Base-by-base conservation (phyloP, 139 green algal genomes). In the Volvox reticuliferus region DNA sequence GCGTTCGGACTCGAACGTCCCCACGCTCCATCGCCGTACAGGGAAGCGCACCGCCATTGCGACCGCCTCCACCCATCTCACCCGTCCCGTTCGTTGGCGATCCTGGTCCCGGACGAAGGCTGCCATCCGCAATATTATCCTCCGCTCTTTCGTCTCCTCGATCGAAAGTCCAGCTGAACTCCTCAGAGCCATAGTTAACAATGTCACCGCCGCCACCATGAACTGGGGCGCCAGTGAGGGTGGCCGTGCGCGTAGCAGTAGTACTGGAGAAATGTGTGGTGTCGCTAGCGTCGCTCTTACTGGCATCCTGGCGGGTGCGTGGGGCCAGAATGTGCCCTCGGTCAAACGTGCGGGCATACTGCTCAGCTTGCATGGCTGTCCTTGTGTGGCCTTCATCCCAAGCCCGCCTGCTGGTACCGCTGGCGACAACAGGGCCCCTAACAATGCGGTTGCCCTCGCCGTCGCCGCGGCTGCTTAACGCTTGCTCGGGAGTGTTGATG, bases 91-190 rank as follows among this genome's bases (percentile, higher is more conserved):
- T 26, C 12, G 67, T 5, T 28, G 9, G 67, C 67, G 67, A 28
- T 32, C 44, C 44, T 55, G 44, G 44, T 55, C 44, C 9, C 44
- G 5, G 67, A 26, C 67, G 12, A 75, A 75, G 67, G 67, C 67
- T 28, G 24, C 73, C 73, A 12, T n/a, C 73, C 26, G 26, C 33
- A 30, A 24, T 20, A 24, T 0, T 36, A 30, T 19, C 18, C 76
- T 83, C 78, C 1, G 30, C 24, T n/a, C 14, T 32, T 17, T 62
- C 81, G 78, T 67, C 37, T n/a, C 69, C 37, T 12, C 68, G 85
- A 71, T 89, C 85, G 17, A 89, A 89, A 12, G 85, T 82, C 85
- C 85, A 89, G 85, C 85, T 89, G 69, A 61, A 62, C 85, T 82
- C 85, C 12, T 73, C 65, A 24, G 21, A 24, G 12, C 24, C 65